Conservation (phyloP, 2,329 filamentous ascomycete genomes). For the Monosporascus sp. region DNA sequence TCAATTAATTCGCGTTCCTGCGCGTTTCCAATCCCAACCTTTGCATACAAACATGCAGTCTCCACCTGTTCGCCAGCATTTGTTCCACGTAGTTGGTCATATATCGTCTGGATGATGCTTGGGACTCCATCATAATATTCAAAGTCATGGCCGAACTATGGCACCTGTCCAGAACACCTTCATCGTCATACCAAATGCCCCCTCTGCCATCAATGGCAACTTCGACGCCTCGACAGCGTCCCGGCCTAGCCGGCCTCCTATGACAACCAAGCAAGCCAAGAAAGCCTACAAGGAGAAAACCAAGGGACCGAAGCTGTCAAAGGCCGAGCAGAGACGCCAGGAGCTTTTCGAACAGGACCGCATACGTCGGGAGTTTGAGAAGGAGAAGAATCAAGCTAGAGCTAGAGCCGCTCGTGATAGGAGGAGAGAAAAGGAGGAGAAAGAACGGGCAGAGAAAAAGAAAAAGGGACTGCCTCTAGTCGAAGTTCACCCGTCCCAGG, state of each 20-base stretch:
- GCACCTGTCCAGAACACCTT: conserved; percentile 31
- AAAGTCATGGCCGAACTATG: conserved; percentile 15
- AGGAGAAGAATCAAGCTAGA: conserved; percentile 40
- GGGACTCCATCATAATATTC: background rate
- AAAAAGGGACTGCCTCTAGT: conserved; percentile 48
- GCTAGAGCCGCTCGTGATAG: conserved; percentile 47
- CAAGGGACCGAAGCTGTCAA: conserved; percentile 34
- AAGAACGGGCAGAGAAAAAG: conserved; percentile 43
- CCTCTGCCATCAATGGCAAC: conserved; percentile 17
- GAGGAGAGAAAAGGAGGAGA: conserved; percentile 49
- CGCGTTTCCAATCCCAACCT: background rate
- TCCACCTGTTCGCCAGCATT: background rate
- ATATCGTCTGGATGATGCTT: background rate
- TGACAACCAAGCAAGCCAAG: conserved; percentile 45
- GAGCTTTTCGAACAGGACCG: conserved; percentile 46
- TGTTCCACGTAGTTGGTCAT: too few species aligned
- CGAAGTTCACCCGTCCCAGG: conserved; percentile 51
- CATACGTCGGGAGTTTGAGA: conserved; percentile 47
- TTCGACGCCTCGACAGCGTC: conserved; percentile 4
- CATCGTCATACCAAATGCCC: conserved; percentile 29
- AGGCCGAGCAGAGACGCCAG: conserved; percentile 35
- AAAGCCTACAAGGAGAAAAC: conserved; percentile 39
- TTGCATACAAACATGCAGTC: background rate
- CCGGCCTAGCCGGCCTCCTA: conserved; percentile 29
- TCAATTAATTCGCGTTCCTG: background rate